phyloP scores from a whole-genome alignment of 768 basidiomycete species.

The Arthromyces matolae region DNA sequence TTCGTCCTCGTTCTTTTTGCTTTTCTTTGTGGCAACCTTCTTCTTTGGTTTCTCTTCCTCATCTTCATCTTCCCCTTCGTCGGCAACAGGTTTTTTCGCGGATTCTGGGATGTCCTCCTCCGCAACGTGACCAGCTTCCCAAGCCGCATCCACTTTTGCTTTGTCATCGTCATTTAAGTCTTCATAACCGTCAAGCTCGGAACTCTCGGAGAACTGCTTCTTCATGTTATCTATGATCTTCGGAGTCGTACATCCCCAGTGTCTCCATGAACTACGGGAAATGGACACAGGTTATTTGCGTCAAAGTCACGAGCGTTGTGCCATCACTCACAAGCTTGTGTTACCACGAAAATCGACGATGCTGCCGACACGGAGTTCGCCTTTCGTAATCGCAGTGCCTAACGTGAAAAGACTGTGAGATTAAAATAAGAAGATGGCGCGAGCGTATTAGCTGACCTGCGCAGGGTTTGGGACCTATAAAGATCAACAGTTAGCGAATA shows the following conservation, averaged over 20 bases:
- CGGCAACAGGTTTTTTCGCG: conserved; percentile 52
- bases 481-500: conserved; percentile 17
- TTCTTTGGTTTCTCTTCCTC: conserved; percentile 32
- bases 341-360: conserved; percentile 72
- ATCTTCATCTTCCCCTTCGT: conserved; percentile 14
- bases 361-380: conserved; percentile 66
- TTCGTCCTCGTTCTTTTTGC: conserved; percentile 21
- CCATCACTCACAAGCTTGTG: conserved; percentile 51
- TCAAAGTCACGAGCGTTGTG: no score
- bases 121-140: conserved; percentile 72
- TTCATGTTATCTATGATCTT: conserved; percentile 73
- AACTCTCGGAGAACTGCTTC: conserved; percentile 47
- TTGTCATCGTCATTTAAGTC: conserved; percentile 68
- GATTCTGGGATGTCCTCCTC: conserved; percentile 79
- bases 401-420: conserved; percentile 11
- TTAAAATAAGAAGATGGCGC: conserved; percentile 14
- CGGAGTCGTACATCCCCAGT: conserved; percentile 84
- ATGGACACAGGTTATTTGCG: not conserved
- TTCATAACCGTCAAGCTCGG: conserved; percentile 85
- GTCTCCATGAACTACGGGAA: conserved; percentile 66
- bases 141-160: conserved; percentile 66
- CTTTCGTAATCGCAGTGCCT: conserved; percentile 76
- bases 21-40: conserved; percentile 30
- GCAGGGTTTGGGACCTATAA: conserved; percentile 75
- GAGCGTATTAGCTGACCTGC: conserved; percentile 39